A percentile compares a stretch with the other conserved stretches of the same genome.
Evolutionary conservation across 768 basidiomycete species (phyloP).

Genomic region (Flagelloscypha sp.): DNA sequence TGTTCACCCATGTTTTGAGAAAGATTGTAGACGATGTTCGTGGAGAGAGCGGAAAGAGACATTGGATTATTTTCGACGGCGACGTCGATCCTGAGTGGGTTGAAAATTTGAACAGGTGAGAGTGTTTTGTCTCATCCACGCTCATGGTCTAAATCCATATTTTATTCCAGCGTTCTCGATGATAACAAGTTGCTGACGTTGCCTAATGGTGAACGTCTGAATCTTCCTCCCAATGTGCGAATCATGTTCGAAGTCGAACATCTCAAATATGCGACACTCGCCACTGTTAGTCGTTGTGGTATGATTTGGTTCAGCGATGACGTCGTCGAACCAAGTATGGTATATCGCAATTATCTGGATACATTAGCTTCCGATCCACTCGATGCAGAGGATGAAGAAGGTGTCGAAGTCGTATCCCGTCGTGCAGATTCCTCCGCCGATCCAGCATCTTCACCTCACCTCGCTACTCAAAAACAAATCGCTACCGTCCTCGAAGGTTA

Average conservation of each 20-base stretch:
- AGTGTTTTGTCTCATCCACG: constrained; percentile 9
- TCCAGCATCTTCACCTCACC: constrained; percentile 47
- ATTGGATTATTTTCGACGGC: constrained; percentile 99
- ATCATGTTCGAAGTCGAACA: constrained; percentile 99
- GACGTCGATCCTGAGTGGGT: constrained; percentile 99
- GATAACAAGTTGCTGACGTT: constrained; percentile 97
- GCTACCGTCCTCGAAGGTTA: constrained; percentile 70
- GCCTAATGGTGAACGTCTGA: constrained; percentile 96
- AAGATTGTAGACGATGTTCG: constrained; percentile 99
- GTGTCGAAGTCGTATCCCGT: constrained; percentile 51
- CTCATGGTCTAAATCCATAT: not conserved
- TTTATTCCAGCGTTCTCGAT: constrained; percentile 73
- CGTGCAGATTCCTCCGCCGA: constrained; percentile 46
- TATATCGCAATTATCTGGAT: constrained; percentile 81
- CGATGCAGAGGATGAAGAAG: constrained; percentile 86
- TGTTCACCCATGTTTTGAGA: constrained; percentile 95
- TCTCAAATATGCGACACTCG: constrained; percentile 91
- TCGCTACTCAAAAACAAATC: constrained; percentile 69
- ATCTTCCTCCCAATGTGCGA: constrained; percentile 91
- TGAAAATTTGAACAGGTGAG: constrained; percentile 95
- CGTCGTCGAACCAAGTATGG: constrained; percentile 84
- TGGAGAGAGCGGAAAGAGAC: constrained; percentile 91
- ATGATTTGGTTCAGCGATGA: constrained; percentile 99
- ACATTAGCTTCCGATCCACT: constrained; percentile 67
- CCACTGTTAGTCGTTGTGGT: constrained; percentile 98